Evolutionary conservation across 768 basidiomycete genomes (phyloP).

Genomic region (Termitomyces sp.): DNA sequence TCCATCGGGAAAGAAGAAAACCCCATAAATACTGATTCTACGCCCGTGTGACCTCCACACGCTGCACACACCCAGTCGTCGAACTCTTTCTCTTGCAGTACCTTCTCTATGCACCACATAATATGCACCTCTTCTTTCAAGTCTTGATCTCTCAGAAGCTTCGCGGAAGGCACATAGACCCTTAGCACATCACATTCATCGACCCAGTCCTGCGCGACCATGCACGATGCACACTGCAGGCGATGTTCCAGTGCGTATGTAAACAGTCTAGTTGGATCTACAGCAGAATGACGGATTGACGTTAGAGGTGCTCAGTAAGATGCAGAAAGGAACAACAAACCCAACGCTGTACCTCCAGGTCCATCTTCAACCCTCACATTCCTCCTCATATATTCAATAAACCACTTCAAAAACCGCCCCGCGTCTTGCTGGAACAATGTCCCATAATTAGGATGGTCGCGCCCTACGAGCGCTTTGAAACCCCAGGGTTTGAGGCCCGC

Average conservation of each 20-base stretch:
- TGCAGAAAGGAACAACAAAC: not conserved
- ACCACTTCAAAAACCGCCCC: slow-evolving; percentile 77
- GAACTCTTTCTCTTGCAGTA: slow-evolving; percentile 56
- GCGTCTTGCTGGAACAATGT: slow-evolving; percentile 98
- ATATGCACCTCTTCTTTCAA: slow-evolving; percentile 43
- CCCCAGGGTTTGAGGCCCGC: slow-evolving; percentile 74
- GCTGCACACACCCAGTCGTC: slow-evolving; percentile 73
- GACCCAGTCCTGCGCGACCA: slow-evolving; percentile 74
- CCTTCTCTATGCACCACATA: slow-evolving; percentile 49
- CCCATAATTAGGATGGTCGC: slow-evolving; percentile 80
- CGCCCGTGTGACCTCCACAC: slow-evolving; percentile 67
- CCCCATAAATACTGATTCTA: slow-evolving; percentile 45
- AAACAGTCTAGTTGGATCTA: slow-evolving; percentile 73
- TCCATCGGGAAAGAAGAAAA: not conserved
- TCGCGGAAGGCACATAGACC: slow-evolving; percentile 68
- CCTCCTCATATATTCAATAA: slow-evolving; percentile 68
- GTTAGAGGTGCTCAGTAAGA: not conserved
- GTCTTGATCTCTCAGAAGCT: slow-evolving; percentile 26
- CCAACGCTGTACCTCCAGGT: slow-evolving; percentile 24
- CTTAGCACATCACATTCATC: slow-evolving; percentile 74
- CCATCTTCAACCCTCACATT: slow-evolving; percentile 28
- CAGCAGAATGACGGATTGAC: not conserved
- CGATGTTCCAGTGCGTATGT: slow-evolving; percentile 82
- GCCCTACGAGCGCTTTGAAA: slow-evolving; percentile 88
- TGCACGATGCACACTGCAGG: slow-evolving; percentile 76